Conservation (phyloP, 208 protist species). For the Acanthamoeba culbertsoni region DNA sequence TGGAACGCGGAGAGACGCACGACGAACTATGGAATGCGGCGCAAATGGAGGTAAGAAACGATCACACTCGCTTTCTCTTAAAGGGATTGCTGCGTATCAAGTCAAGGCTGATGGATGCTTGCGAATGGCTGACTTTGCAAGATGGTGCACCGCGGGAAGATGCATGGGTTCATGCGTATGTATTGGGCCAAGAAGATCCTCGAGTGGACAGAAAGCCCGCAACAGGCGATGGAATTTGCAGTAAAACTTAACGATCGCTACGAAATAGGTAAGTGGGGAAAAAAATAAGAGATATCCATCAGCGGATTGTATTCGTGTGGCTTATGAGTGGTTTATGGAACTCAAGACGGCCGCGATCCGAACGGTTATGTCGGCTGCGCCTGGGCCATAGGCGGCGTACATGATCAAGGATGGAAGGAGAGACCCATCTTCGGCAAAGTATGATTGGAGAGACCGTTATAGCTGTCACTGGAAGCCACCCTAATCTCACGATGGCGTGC, state of each 20-base stretch:
- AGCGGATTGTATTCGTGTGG: too few relatives aligned
- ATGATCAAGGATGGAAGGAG: constrained; percentile 76
- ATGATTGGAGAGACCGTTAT: too few relatives aligned
- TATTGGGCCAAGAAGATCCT: constrained; percentile 83
- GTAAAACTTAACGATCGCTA: constrained; percentile 76
- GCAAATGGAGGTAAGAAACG: constrained; percentile 40
- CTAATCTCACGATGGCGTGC: too few relatives aligned
- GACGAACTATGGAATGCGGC: constrained; percentile 78
- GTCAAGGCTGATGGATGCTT: too few relatives aligned
- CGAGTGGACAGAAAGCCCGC: constrained; percentile 72
- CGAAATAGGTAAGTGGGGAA: neutral
- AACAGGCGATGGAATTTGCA: constrained; percentile 58
- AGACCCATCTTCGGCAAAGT: constrained; percentile 73
- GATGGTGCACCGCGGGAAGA: constrained; percentile 73
- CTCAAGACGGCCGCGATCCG: constrained; percentile 65
- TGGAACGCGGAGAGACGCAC: constrained; percentile 65
- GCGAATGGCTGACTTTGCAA: neutral
- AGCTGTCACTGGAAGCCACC: too few relatives aligned
- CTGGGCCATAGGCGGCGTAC: constrained; percentile 71
- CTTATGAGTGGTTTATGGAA: neutral
- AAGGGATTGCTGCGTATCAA: too few relatives aligned
- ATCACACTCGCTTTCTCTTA: too few relatives aligned
- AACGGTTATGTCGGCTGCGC: constrained; percentile 73
- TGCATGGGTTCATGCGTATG: constrained; percentile 81
- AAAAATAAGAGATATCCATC: too few relatives aligned